Conservation (phyloP, 768 basidiomycete genomes). For the Rhizopogon sp. region DNA sequence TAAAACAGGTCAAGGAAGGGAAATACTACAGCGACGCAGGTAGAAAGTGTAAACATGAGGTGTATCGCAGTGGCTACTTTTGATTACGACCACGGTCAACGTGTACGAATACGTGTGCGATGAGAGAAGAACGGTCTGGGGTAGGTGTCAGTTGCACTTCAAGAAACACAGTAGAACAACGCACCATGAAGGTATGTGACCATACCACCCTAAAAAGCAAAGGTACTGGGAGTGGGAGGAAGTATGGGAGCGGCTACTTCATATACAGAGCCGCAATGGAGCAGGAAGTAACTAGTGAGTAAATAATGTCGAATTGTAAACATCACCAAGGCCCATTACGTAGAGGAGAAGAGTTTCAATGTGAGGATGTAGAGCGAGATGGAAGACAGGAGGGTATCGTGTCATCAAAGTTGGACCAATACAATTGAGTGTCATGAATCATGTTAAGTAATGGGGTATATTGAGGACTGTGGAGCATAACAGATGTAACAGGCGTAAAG, state of each 20-base stretch:
- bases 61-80: constrained; percentile 7
- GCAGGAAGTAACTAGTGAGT: not conserved
- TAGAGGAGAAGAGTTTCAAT: not conserved
- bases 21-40: not conserved
- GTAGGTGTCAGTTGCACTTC: too few relatives aligned
- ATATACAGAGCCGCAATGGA: not conserved
- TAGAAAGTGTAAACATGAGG: constrained; percentile 5
- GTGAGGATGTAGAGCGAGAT: not conserved
- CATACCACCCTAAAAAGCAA: not conserved
- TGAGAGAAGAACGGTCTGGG: not conserved
- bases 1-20: not conserved
- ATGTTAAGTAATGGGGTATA: constrained; percentile 2
- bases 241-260: not conserved
- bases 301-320: not conserved
- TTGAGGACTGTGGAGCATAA: constrained; percentile 12
- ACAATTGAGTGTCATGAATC: not conserved
- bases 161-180: not conserved
- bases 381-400: not conserved
- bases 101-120: not conserved
- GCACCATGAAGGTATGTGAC: not conserved
- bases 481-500: constrained; percentile 28
- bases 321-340: not conserved
- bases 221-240: not conserved
- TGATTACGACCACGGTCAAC: constrained; percentile 1
- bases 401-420: not conserved